Evolutionary conservation across 2,329 filamentous ascomycete genomes (phyloP).

Genomic region (Ascochyta rabiei): DNA sequence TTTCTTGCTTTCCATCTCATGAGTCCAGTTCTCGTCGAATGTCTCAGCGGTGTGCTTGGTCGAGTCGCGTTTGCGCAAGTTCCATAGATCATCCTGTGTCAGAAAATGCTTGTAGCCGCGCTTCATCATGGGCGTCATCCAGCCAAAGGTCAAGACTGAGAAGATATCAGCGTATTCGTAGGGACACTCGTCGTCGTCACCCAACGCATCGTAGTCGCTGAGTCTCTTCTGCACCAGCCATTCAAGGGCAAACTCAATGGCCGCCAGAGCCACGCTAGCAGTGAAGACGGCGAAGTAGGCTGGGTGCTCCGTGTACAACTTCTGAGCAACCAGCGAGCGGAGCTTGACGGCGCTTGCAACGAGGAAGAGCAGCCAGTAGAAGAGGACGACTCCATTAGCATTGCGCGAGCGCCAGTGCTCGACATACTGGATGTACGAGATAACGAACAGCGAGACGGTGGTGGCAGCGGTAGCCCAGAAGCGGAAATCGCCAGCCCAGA

Average conservation of each 20-base stretch:
- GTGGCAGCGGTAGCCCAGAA: slow-evolving; percentile 81
- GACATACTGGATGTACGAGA: slow-evolving; percentile 82
- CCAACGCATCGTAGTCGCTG: slow-evolving; percentile 71
- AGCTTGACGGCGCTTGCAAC: slow-evolving; percentile 82
- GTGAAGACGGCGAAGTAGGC: slow-evolving; percentile 81
- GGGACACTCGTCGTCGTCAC: slow-evolving; percentile 73
- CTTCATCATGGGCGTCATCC: slow-evolving; percentile 99
- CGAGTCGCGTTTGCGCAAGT: slow-evolving; percentile 78
- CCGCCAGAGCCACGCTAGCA: slow-evolving; percentile 71
- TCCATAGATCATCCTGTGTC: slow-evolving; percentile 96
- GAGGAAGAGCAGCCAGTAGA: slow-evolving; percentile 90
- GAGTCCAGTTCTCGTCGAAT: slow-evolving; percentile 77
- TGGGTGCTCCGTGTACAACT: slow-evolving; percentile 68
- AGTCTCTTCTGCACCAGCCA: slow-evolving; percentile 84
- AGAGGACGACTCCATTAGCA: slow-evolving; percentile 84
- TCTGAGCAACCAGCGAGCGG: slow-evolving; percentile 80
- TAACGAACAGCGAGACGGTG: slow-evolving; percentile 72
- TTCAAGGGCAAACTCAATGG: slow-evolving; percentile 76
- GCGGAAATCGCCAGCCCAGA: slow-evolving; percentile 82
- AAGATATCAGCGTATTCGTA: slow-evolving; percentile 94
- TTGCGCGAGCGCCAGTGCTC: slow-evolving; percentile 84
- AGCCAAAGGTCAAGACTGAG: slow-evolving; percentile 90
- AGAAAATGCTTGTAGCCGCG: slow-evolving; percentile 90
- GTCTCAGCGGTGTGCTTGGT: slow-evolving; percentile 73
- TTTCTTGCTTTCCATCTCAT: slow-evolving; percentile 74